Percentiles rank a stretch among this genome's conserved stretches.
These are phyloP conservation scores for Colletotrichum sp. DNA, from an alignment of 2,329 filamentous ascomycete species.

Conservation along the genomic window DNA sequence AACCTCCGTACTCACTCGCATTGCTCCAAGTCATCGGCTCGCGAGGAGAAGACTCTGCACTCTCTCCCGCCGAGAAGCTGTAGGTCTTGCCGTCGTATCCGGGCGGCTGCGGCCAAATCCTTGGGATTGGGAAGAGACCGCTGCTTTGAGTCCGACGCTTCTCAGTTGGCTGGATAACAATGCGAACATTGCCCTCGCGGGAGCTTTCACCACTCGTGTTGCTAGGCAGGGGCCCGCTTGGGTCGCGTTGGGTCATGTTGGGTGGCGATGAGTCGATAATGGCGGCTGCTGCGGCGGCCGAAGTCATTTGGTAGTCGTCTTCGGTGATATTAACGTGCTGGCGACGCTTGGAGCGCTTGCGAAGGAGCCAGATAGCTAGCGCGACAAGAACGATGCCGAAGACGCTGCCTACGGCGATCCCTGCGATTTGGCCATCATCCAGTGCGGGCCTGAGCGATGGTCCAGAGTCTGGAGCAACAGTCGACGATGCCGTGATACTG, in stretches of 20 bases:
- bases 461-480: background rate
- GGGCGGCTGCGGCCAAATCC: slow-evolving; percentile 32
- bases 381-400: slow-evolving; percentile 27
- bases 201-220: slow-evolving; percentile 13
- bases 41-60: slow-evolving; percentile 23
- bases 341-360: slow-evolving; percentile 18
- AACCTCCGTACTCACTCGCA: slow-evolving; percentile 29
- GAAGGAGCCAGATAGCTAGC: slow-evolving; percentile 23
- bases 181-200: slow-evolving; percentile 28
- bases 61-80: slow-evolving; percentile 29
- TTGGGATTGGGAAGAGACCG: slow-evolving; percentile 5
- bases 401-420: slow-evolving; percentile 29
- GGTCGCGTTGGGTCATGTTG: background rate
- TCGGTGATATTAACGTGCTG: slow-evolving; percentile 7
- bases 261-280: background rate
- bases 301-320: slow-evolving; percentile 20
- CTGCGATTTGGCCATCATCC: slow-evolving; percentile 30
- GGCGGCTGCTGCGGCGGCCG: background rate
- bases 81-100: slow-evolving; percentile 27
- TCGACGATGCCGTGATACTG: background rate
- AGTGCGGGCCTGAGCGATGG: slow-evolving; percentile 15
- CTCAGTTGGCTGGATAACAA: slow-evolving; percentile 33
- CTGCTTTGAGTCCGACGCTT: slow-evolving; percentile 15
- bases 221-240: background rate
- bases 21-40: slow-evolving; percentile 31